phyloP scores from a whole-genome alignment of 148 eudicot genomes.

The Chenopodium berlandieri region DNA sequence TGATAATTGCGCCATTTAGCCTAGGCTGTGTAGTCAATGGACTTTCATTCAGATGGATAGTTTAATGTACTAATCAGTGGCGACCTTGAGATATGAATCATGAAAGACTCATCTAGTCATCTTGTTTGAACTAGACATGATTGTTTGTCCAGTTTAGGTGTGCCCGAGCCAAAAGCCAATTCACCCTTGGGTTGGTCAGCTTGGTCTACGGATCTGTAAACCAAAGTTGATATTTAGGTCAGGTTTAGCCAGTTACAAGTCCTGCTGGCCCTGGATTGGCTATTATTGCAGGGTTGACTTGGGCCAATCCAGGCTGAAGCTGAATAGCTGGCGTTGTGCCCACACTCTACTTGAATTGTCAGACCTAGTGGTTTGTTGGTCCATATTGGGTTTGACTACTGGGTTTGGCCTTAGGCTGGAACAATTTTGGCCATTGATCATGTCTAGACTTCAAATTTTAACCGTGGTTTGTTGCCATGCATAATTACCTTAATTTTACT shows the following conservation, averaged over 20 bases:
- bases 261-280: not conserved
- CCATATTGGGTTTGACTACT: not conserved
- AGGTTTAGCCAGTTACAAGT: not conserved
- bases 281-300: not conserved
- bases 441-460: not conserved
- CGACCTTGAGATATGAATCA: constrained; percentile 16
- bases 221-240: not conserved
- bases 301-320: not conserved
- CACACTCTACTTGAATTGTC: not conserved
- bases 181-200: not conserved
- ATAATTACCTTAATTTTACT: not conserved
- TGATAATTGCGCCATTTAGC: not conserved
- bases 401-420: not conserved
- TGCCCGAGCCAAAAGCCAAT: not conserved
- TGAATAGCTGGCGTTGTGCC: not conserved
- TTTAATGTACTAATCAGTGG: not conserved
- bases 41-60: not conserved
- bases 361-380: not conserved
- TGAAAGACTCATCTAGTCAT: not conserved
- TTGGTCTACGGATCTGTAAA: not conserved
- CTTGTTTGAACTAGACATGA: not conserved
- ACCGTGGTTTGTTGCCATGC: not conserved
- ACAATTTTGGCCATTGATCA: not conserved
- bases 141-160: not conserved
- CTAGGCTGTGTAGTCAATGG: not conserved